Evolutionary conservation across 2,329 filamentous ascomycete species (phyloP), one percentile per base, ranked within the genome.

Genomic region (Microcera coccophila): DNA sequence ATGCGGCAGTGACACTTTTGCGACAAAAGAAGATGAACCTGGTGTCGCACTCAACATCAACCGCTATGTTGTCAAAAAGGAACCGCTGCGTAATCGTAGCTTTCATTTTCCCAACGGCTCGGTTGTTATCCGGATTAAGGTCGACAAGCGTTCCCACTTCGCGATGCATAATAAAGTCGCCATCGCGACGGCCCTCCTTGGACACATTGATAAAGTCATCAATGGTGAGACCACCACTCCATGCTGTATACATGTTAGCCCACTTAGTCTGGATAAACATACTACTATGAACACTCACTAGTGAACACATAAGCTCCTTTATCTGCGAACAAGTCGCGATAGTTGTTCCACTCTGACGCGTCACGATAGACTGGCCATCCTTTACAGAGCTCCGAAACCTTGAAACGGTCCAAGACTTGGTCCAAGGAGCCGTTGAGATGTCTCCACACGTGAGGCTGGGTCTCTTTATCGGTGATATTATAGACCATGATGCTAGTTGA

Each of bases 311-410:
- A 67, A 4, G 72, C 72, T 12, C 72, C 67, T 11, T 69, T 28
- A 28, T 28, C 60, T 38, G 67, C 61, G 50, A 76, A 76, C 10
- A 76, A 59, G 2, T 63, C 65, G 47, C 71, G 69, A 51, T 72
- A 76, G 62, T 76, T 75, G 58, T 67, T 65, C 73, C 74, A 76
- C 54, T 77, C 73, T 2, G 72, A 75, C 10, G 72, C 67, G 45
- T 76, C 73, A 22, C 73, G 68, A 56, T 76, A 76, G 28, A 76
- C 68, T 2, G 73, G 72, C 73, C 73, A 76, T 34, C 73, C 73
- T 53, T 74, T 75, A 62, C 72, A 75, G n/a, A 77, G 60, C 57
- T 76, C 73, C 1, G 71, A 65, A 7, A 77, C 64, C 42, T 65
- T 65, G 17, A 73, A 57, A 17, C 73, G 68, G 45, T 72, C 65